Evolutionary conservation across 352 stramenopile genomes (phyloP).

Genomic region (Phytophthora chlamydospora): DNA sequence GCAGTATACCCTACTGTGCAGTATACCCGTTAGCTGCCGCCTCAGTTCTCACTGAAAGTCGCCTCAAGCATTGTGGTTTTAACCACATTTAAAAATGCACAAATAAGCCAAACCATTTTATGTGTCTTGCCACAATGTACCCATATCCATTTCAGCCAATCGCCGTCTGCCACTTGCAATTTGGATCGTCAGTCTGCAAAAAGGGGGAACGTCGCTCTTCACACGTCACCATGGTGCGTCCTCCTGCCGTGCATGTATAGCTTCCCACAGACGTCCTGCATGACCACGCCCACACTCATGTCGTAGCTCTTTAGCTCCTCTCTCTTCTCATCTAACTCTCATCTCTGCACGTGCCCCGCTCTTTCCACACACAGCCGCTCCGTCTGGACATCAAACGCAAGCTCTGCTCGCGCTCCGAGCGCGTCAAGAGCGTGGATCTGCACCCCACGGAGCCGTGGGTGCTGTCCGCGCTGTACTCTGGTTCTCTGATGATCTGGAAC

Average conservation of each 20-base stretch:
- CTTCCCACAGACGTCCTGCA: background rate
- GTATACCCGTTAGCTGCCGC: too few relatives aligned
- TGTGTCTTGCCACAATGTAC: background rate
- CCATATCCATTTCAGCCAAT: slow-evolving; percentile 5
- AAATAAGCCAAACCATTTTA: background rate
- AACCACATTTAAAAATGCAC: too few relatives aligned
- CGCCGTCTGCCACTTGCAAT: background rate
- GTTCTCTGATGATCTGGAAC: slow-evolving; percentile 99
- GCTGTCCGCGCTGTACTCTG: slow-evolving; percentile 97
- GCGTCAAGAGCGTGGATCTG: slow-evolving; percentile 99
- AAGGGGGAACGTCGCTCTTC: background rate
- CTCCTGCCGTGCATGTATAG: slow-evolving; percentile 3
- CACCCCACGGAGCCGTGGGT: slow-evolving; percentile 98
- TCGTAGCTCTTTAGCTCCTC: slow-evolving; percentile 5
- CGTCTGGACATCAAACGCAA: slow-evolving; percentile 93
- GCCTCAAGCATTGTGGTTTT: too few relatives aligned
- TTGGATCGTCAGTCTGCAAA: slow-evolving; percentile 8
- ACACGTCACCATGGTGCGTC: slow-evolving; percentile 13
- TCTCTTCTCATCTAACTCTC: slow-evolving; percentile 20
- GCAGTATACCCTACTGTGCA: too few relatives aligned
- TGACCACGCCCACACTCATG: background rate
- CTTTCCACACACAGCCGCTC: slow-evolving; percentile 49
- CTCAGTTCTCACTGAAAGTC: too few relatives aligned
- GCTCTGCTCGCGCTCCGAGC: slow-evolving; percentile 94
- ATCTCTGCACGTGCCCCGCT: background rate